Conservation (phyloP, 75 land plant species). For the Larix kaempferi region DNA sequence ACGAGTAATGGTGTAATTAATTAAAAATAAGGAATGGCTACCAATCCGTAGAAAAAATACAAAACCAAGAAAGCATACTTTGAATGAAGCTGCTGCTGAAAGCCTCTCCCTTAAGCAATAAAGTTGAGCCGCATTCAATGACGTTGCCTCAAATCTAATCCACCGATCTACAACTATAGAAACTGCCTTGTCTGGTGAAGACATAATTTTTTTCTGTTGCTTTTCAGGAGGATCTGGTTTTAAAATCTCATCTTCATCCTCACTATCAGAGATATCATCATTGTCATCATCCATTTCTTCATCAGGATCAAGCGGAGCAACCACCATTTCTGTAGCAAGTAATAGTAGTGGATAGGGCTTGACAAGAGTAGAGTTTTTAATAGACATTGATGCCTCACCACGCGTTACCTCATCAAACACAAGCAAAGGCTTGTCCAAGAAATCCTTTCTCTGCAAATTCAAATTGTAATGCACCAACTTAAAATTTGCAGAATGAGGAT, state of each 20-base stretch:
- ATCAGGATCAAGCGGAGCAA: constrained; percentile 51
- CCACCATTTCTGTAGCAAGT: constrained; percentile 80
- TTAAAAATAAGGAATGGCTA: background rate
- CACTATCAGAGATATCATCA: constrained; percentile 19
- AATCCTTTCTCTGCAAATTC: constrained; percentile 9
- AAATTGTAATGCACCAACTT: constrained; percentile 23
- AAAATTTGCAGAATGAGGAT: constrained; percentile 67
- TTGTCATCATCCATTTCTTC: constrained; percentile 29
- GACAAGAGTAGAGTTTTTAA: constrained; percentile 66
- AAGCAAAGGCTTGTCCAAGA: constrained; percentile 34
- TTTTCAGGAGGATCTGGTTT: constrained; percentile 18
- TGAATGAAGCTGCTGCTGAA: constrained; percentile 71
- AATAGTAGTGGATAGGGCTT: constrained; percentile 83
- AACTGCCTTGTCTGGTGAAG: constrained; percentile 56
- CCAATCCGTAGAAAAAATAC: background rate
- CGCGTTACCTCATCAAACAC: constrained; percentile 92
- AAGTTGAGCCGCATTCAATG: constrained; percentile 86
- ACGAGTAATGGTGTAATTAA: background rate
- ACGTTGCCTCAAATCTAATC: constrained; percentile 70
- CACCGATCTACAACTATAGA: constrained; percentile 76
- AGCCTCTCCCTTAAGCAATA: constrained; percentile 85
- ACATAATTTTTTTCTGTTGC: constrained; percentile 43
- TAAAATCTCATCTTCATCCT: constrained; percentile 30
- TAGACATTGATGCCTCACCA: constrained; percentile 72
- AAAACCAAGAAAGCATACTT: constrained; percentile 36